A percentile compares a stretch with the other conserved stretches of the same genome.
Conservation (phyloP, 2,329 filamentous ascomycete species). For the Colletotrichum tropicicola region DNA sequence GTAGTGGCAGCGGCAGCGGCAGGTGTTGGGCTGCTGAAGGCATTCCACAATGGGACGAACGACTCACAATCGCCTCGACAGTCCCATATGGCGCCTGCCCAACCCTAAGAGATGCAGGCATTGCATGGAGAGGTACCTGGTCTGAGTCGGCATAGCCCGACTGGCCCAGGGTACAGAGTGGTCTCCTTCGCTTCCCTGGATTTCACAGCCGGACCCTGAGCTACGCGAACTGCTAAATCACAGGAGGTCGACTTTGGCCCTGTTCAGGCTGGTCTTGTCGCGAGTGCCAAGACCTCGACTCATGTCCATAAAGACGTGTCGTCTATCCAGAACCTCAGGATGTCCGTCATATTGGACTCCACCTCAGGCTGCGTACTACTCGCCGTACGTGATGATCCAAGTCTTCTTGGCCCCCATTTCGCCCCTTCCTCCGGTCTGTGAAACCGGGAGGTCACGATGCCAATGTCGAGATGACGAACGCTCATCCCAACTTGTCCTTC, state of each 20-base stretch:
- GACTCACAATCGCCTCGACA: background rate
- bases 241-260: background rate
- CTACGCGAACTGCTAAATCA: constrained; percentile 1
- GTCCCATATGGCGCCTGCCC: background rate
- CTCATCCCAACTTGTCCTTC: background rate
- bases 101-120: background rate
- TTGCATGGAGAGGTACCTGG: background rate
- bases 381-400: background rate
- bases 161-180: background rate
- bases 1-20: too few species aligned
- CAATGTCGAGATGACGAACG: constrained; percentile 19
- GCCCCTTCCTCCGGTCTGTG: constrained; percentile 12
- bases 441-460: constrained; percentile 10
- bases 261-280: background rate
- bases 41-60: constrained; percentile 21
- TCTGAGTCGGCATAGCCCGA: constrained; percentile 17
- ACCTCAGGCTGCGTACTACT: background rate
- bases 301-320: background rate
- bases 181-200: background rate
- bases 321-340: background rate
- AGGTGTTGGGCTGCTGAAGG: background rate
- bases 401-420: constrained; percentile 15
- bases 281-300: constrained; percentile 12
- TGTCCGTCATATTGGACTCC: constrained; percentile 1
- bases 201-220: constrained; percentile 11